Evolutionary conservation across 306 rosid species (phyloP).

Genomic region (Quercus parvula): DNA sequence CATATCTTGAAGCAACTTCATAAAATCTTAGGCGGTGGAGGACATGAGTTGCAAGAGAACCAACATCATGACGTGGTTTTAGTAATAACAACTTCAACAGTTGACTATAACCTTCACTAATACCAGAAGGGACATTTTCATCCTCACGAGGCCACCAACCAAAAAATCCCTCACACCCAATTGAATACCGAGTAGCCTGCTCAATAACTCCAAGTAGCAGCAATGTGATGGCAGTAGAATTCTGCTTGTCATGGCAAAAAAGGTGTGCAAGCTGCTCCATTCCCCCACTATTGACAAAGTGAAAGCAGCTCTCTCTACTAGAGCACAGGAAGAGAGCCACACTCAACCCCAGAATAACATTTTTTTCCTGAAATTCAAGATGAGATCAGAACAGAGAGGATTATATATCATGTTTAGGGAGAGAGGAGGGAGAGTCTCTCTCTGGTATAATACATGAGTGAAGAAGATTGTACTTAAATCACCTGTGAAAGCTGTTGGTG

Average conservation of each 20-base stretch:
- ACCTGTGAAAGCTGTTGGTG: constrained; percentile 60
- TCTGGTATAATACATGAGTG: constrained; percentile 12
- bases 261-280: constrained; percentile 67
- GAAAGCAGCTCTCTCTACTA: constrained; percentile 84
- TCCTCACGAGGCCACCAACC: constrained; percentile 99
- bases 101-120: constrained; percentile 77
- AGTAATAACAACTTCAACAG: constrained; percentile 76
- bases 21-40: constrained; percentile 85
- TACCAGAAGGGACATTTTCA: constrained; percentile 62
- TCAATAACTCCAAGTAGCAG: constrained; percentile 87
- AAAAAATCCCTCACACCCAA: constrained; percentile 93
- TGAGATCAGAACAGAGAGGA: constrained; percentile 1
- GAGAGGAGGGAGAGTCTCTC: not conserved
- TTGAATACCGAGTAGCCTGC: constrained; percentile 77
- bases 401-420: not conserved
- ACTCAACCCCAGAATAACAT: constrained; percentile 71
- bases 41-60: constrained; percentile 77
- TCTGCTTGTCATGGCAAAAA: constrained; percentile 48
- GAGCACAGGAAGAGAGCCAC: constrained; percentile 90
- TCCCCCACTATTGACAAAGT: constrained; percentile 83
- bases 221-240: constrained; percentile 56
- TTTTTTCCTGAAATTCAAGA: constrained; percentile 65
- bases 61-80: constrained; percentile 87
- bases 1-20: constrained; percentile 87
- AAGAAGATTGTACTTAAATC: constrained; percentile 16